Evolutionary conservation across 306 rosid species (phyloP).

Genomic region (Medicago ruthenica): DNA sequence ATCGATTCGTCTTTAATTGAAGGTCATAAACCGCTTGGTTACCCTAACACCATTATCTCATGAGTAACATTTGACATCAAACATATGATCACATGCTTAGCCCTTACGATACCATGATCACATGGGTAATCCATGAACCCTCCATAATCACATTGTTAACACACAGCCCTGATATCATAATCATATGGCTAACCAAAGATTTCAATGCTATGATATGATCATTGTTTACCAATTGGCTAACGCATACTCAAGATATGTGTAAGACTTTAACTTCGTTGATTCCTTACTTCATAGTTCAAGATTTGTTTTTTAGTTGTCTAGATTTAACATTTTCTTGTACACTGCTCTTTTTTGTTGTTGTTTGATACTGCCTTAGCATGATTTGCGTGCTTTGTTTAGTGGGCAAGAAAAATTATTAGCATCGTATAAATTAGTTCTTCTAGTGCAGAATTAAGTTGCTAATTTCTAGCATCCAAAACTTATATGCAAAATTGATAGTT

Average conservation of each 20-base stretch:
- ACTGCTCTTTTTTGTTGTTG: background rate
- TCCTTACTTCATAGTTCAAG: background rate
- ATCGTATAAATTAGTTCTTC: background rate
- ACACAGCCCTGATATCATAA: too few relatives aligned
- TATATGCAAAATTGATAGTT: background rate
- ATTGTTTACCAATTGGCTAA: background rate
- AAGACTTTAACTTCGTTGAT: background rate
- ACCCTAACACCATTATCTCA: background rate
- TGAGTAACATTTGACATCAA: background rate
- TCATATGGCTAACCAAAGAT: too few relatives aligned
- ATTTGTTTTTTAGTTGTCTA: background rate
- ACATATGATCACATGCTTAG: background rate
- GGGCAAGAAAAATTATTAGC: background rate
- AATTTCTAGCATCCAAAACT: background rate
- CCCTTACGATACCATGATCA: background rate
- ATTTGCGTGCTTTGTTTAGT: background rate
- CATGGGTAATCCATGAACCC: too few relatives aligned
- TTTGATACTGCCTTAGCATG: background rate
- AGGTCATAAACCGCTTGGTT: too few relatives aligned
- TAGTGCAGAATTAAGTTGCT: background rate
- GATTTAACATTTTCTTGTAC: background rate
- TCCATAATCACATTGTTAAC: too few relatives aligned
- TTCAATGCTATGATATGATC: too few relatives aligned
- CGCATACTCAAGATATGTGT: background rate
- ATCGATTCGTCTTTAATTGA: too few relatives aligned